Evolutionary conservation across 2,329 filamentous ascomycete species (phyloP), one percentile per base, ranked within the genome.

Genomic region (Hypomyces rosellus): DNA sequence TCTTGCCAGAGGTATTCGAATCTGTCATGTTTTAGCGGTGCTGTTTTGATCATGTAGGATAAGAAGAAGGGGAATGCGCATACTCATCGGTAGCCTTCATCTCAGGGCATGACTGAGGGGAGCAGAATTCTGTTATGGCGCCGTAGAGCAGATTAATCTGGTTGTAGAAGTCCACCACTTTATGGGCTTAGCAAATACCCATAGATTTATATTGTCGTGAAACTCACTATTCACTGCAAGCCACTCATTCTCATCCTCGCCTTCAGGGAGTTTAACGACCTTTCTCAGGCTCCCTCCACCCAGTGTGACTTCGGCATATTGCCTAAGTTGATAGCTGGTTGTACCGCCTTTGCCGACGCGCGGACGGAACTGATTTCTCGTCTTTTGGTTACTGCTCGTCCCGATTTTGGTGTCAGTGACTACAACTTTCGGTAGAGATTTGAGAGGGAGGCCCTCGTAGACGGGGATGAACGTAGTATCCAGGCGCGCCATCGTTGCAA

Each of bases 71-170:
- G 38, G n/a, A 13, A 36, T 18, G n/a, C 14, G 34, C 82, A 57
- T 78, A 93, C 86, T 99, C 93, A 73, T 99, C 95, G 9, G 93
- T 99, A n/a, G 93, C 93, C 72, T 99, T 99, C 93, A 99, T 99
- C 74, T 97, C 93, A 1, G 93, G 93, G 69, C 93, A 99, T 57
- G 90, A 90, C 67, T 93, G 87, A 33, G 93, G 92, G 22, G 93
- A 97, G 77, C 93, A 99, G 72, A 99, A 99, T 67, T 99, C 93
- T 53, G 93, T 99, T 66, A 99, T 99, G 58, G 93, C 93, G 53
- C 95, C 95, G 69, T 99, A 99, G 53, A 99, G 85, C 34, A 99
- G 81, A 73, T 99, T 99, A 76, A 99, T 95, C 72, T 99, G 93
- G 75, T 99, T 99, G 82, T 99, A 99, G 72, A 99, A 99, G 72